phyloP scores from a whole-genome alignment of 495 filamentous ascomycete species.

The Neurospora sp. region DNA sequence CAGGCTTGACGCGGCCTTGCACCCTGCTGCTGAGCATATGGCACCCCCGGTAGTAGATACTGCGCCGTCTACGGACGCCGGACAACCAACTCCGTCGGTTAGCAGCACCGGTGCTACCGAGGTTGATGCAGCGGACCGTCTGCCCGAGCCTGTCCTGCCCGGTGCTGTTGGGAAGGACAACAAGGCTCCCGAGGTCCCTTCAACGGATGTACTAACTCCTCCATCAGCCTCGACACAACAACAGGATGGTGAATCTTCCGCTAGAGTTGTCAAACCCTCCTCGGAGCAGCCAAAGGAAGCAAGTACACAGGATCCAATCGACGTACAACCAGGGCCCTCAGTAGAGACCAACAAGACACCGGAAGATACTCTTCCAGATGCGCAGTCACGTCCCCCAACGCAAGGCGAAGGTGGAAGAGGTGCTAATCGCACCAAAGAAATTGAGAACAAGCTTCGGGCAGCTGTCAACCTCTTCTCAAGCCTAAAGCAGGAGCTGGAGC shows the following conservation, averaged over 20 bases:
- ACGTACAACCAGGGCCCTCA: background rate
- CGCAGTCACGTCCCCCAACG: background rate
- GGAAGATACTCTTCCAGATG: background rate
- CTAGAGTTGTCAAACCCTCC: background rate
- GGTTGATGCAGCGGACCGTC: background rate
- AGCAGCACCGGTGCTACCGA: background rate
- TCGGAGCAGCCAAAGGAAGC: background rate
- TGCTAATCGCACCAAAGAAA: background rate
- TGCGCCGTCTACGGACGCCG: background rate
- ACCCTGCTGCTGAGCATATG: background rate
- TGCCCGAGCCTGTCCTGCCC: background rate
- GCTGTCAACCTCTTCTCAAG: slow-evolving; percentile 7
- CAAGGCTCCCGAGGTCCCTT: background rate
- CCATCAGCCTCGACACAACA: background rate
- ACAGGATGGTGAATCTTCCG: background rate
- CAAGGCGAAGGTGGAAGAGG: background rate
- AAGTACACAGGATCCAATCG: background rate
- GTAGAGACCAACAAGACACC: background rate
- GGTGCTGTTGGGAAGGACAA: background rate
- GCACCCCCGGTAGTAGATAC: background rate
- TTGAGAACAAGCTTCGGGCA: slow-evolving; percentile 8
- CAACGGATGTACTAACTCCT: background rate
- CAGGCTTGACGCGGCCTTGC: background rate
- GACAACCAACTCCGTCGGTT: background rate
- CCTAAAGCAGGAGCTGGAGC: slow-evolving; percentile 14